These are phyloP conservation scores for Solioccasus polychromus DNA, from an alignment of 768 basidiomycete species.

Conservation along the genomic window DNA sequence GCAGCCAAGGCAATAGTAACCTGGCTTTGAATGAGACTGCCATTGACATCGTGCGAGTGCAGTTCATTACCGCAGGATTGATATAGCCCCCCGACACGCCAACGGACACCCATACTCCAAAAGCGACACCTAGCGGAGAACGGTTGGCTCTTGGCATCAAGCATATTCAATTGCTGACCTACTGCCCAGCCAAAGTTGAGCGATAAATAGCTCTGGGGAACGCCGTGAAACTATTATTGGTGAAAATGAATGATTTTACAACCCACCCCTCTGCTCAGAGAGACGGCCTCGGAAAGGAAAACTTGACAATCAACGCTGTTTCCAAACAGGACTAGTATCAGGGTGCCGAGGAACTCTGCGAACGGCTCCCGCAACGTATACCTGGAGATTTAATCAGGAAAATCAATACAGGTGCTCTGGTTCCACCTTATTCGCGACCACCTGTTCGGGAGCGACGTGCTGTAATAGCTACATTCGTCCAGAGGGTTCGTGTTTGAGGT, in stretches of 20 bases:
- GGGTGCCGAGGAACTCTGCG: constrained; percentile 59
- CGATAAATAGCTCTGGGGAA: constrained; percentile 15
- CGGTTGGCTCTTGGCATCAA: not conserved
- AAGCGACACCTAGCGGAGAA: constrained; percentile 39
- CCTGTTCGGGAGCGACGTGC: constrained; percentile 37
- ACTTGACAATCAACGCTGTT: constrained; percentile 53
- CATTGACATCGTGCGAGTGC: not conserved
- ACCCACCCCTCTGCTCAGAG: constrained; percentile 50
- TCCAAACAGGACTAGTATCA: constrained; percentile 54
- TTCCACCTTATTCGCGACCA: constrained; percentile 53
- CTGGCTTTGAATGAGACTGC: constrained; percentile 25
- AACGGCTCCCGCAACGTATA: constrained; percentile 48
- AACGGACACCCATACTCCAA: constrained; percentile 63
- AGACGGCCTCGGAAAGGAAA: constrained; percentile 44
- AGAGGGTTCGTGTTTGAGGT: not conserved
- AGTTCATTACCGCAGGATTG: constrained; percentile 53
- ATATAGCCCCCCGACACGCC: constrained; percentile 70
- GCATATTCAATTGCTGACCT: constrained; percentile 3
- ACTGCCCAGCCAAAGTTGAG: constrained; percentile 23
- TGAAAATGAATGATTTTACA: not conserved
- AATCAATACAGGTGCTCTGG: too few relatives aligned
- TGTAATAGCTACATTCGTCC: not conserved
- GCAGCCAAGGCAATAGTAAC: constrained; percentile 63
- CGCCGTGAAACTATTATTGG: not conserved
- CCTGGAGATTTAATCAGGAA: constrained; percentile 22